Conservation (phyloP, 1,139 yeast species). For the Yamadazyma pseudoaaseri region DNA sequence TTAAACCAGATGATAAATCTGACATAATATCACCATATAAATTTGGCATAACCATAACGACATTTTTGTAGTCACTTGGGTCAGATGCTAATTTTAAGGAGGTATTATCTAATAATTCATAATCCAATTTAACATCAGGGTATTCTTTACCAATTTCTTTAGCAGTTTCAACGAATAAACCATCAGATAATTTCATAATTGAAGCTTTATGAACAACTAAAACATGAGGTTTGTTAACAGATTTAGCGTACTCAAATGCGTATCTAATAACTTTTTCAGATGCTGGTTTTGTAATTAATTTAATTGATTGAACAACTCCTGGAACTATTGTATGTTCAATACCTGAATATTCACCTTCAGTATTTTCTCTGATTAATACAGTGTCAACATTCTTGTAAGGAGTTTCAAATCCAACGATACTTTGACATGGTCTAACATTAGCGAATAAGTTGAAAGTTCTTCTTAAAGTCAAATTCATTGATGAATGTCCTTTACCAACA, state of each 20-base stretch:
- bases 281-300: constrained; percentile 93
- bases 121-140: constrained; percentile 82
- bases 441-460: constrained; percentile 96
- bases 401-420: constrained; percentile 90
- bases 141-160: constrained; percentile 85
- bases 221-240: constrained; percentile 85
- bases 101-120: constrained; percentile 93
- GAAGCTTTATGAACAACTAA: constrained; percentile 97
- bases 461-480: constrained; percentile 94
- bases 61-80: constrained; percentile 74
- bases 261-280: constrained; percentile 95
- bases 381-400: constrained; percentile 94
- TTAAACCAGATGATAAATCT: constrained; percentile 93
- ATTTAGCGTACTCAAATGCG: constrained; percentile 94
- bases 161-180: constrained; percentile 91
- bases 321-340: constrained; percentile 98
- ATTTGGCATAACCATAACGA: constrained; percentile 99
- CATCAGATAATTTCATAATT: constrained; percentile 97
- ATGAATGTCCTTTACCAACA: constrained; percentile 97
- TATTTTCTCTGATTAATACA: constrained; percentile 96
- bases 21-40: constrained; percentile 98
- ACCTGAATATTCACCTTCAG: constrained; percentile 99
- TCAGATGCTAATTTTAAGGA: constrained; percentile 86
- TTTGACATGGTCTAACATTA: constrained; percentile 95
- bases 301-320: constrained; percentile 97